These are phyloP conservation scores for Collariella sp. DNA, from an alignment of 495 filamentous ascomycete species.

Conservation along the genomic window DNA sequence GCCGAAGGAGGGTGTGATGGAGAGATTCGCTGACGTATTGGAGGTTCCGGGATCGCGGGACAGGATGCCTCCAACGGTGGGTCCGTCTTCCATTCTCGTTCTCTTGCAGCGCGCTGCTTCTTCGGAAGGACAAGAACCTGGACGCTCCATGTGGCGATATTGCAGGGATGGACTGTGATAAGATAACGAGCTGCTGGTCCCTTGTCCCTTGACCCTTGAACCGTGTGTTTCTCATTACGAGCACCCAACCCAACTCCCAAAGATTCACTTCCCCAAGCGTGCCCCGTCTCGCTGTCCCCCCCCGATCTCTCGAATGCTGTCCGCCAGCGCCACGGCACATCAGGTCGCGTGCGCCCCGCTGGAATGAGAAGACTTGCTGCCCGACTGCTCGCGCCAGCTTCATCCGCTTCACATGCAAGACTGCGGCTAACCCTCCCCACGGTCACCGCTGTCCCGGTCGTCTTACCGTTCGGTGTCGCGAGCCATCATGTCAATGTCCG, in stretches of 20 bases:
- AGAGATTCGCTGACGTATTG: too few relatives aligned
- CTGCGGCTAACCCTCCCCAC: constrained; percentile 1
- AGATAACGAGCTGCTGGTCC: too few relatives aligned
- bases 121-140: neutral
- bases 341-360: constrained; percentile 20
- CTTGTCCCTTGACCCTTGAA: too few relatives aligned
- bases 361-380: constrained; percentile 34
- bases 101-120: neutral
- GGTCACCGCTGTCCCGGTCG: neutral
- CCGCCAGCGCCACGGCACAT: constrained; percentile 19
- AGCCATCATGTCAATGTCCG: neutral
- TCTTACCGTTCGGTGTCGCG: constrained; percentile 1
- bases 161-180: neutral
- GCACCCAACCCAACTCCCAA: too few relatives aligned
- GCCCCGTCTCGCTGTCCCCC: neutral
- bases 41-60: too few relatives aligned
- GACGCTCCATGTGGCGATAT: too few relatives aligned
- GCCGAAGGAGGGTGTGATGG: too few relatives aligned
- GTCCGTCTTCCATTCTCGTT: too few relatives aligned
- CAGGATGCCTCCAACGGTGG: too few relatives aligned
- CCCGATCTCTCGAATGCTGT: constrained; percentile 23
- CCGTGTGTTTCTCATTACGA: neutral
- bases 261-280: neutral
- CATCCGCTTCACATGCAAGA: constrained; percentile 15
- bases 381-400: constrained; percentile 16